These are phyloP conservation scores for Annulohypoxylon truncatum DNA, from an alignment of 2,329 filamentous ascomycete species.

Conservation along the genomic window DNA sequence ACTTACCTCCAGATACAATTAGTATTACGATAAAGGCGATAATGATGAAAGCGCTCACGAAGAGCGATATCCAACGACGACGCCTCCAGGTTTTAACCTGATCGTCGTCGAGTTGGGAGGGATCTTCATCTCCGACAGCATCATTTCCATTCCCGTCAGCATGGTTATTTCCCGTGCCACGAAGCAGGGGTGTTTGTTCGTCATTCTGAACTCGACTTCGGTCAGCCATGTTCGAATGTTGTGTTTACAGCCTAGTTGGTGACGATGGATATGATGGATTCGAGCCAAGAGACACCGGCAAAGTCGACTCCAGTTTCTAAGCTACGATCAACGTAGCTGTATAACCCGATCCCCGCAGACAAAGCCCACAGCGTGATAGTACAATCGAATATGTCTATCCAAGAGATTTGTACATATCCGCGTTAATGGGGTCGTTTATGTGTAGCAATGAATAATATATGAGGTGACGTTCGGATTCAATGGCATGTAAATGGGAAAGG, in stretches of 20 bases:
- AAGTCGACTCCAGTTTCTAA: constrained; percentile 11
- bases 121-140: constrained; percentile 22
- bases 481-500: constrained; percentile 11
- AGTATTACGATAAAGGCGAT: constrained; percentile 48
- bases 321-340: constrained; percentile 1
- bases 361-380: constrained; percentile 7
- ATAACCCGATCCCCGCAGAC: not conserved
- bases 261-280: constrained; percentile 27
- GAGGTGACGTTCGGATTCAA: constrained; percentile 29
- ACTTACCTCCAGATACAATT: constrained; percentile 49
- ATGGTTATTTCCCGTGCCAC: constrained; percentile 19
- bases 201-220: constrained; percentile 16
- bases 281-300: constrained; percentile 21
- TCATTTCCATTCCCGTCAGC: constrained; percentile 21
- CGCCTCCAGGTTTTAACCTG: constrained; percentile 44
- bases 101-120: constrained; percentile 21
- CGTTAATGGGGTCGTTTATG: not conserved
- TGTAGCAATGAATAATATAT: constrained; percentile 20
- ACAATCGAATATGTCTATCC: constrained; percentile 14
- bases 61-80: constrained; percentile 49
- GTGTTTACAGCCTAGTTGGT: constrained; percentile 9
- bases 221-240: constrained; percentile 25
- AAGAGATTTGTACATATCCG: constrained; percentile 22
- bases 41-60: constrained; percentile 46
- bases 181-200: constrained; percentile 44